Percentiles rank a stretch among this genome's conserved stretches.
These are phyloP conservation scores for Umbelopsis sp. DNA, from an alignment of 192 early-diverging fungal genomes.

Conservation along the genomic window DNA sequence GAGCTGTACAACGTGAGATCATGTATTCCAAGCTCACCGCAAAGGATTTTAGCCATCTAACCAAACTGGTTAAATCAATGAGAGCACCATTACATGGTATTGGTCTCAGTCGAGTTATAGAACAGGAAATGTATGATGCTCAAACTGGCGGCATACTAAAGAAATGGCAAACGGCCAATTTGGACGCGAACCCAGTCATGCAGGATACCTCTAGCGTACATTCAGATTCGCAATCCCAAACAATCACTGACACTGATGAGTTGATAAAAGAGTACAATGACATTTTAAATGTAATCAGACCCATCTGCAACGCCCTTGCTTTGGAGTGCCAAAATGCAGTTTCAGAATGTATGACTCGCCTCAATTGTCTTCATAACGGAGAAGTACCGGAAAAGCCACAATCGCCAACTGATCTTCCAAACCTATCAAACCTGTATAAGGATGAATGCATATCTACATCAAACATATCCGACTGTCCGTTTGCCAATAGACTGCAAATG, in stretches of 20 bases:
- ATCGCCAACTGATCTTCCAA: not conserved
- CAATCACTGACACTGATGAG: not conserved
- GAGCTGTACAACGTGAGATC: constrained; percentile 31
- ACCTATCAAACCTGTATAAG: not conserved
- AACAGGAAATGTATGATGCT: constrained; percentile 18
- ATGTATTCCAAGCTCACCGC: constrained; percentile 23
- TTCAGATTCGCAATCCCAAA: not conserved
- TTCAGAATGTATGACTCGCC: not conserved
- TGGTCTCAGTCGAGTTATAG: constrained; percentile 25
- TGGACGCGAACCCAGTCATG: not conserved
- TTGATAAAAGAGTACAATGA: not conserved
- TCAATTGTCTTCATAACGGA: not conserved
- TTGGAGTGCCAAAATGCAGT: not conserved
- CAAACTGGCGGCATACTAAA: not conserved
- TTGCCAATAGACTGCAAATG: not conserved
- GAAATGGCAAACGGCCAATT: not conserved
- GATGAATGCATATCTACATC: not conserved
- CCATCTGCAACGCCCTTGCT: not conserved
- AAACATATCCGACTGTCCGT: not conserved
- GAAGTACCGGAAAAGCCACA: not conserved
- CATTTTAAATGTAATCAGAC: not conserved
- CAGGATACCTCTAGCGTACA: not conserved
- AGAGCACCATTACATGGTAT: constrained; percentile 24
- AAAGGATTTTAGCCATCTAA: constrained; percentile 27
- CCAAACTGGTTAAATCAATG: constrained; percentile 28